Base-by-base conservation (phyloP, 106 monocot species). In the Dioscorea zingiberensis region DNA sequence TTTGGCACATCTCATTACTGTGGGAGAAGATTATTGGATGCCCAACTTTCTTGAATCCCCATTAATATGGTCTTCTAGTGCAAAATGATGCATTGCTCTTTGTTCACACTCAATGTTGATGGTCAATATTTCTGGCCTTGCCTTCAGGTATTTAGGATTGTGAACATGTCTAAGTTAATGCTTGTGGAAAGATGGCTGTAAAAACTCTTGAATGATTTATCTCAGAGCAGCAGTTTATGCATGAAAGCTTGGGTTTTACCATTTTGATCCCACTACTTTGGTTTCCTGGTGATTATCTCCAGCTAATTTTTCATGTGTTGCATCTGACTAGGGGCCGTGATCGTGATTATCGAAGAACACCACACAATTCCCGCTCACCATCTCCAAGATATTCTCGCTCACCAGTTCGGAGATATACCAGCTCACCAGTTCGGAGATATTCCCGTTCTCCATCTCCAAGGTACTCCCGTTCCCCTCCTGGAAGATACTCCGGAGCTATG, bases 361-460 rank as follows among this genome's bases (percentile, higher is more conserved):
- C 60, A 9, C 57, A 68, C 19, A 17, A 70, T 21, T 78, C 83
- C 24, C 83, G 71, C 38, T 38, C 38, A 8, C 38, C 38, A 18
- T 79, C 74, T 24, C 67, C 77, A 44, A 58, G 69, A 5, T 66
- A 68, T 22, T 80, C 81, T 44, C 73, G 30, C 13, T 83, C 84
- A 11, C 63, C 63, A 13, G 77, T 76, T 15, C 83, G 71, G 0
- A 30, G 51, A 13, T 55, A 69, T 27, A 68, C 69, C 56, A 78
- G 66, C 16, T 76, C 89, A 14, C 62, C 74, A 13, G 64, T 63
- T 13, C 47, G 66, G 46, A 69, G 58, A 2, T 69, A 76, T 21
- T 81, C 85, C 17, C 61, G 71, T 25, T 82, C 83, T 1, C 80
- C 46, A 28, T 77, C 77, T 57, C 58, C 59, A 2, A 76, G 78